Conservation (phyloP, 192 early-diverging fungal species). For the Blastocladiella britannica region DNA sequence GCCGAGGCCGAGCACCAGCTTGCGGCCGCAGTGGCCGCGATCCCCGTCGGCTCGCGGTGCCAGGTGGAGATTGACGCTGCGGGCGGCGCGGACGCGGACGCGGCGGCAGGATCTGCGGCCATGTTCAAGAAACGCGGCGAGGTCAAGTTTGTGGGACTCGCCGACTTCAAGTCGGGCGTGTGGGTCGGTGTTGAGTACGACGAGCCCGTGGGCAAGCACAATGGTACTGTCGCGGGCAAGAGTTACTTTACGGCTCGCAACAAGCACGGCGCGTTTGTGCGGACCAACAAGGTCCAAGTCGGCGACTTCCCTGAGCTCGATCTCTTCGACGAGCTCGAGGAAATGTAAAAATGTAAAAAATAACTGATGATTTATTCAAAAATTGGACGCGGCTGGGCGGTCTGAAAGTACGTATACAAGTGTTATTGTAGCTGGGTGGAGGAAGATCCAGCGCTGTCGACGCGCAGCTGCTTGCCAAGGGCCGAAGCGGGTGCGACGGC, state of each 20-base stretch:
- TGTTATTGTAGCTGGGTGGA: too few species aligned
- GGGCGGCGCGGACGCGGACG: constrained; percentile 6
- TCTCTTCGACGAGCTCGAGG: constrained; percentile 53
- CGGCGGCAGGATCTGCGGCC: background rate
- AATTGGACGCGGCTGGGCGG: too few species aligned
- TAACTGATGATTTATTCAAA: too few species aligned
- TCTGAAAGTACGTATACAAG: too few species aligned
- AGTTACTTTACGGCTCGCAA: constrained; percentile 53
- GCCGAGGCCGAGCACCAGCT: constrained; percentile 24
- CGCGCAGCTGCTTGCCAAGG: too few species aligned
- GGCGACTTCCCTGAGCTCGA: constrained; percentile 91
- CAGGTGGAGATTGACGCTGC: constrained; percentile 43
- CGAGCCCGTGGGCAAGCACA: constrained; percentile 86
- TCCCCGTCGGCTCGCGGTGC: constrained; percentile 63
- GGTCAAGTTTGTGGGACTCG: constrained; percentile 28
- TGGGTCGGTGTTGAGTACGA: constrained; percentile 95
- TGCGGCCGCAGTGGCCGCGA: constrained; percentile 39
- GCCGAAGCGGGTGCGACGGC: too few species aligned
- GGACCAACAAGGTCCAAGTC: constrained; percentile 67
- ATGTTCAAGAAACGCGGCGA: constrained; percentile 21
- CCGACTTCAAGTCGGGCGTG: constrained; percentile 59
- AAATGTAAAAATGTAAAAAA: constrained; percentile 12
- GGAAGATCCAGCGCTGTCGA: too few species aligned
- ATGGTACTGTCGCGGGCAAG: constrained; percentile 61
- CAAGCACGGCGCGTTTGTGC: constrained; percentile 70